Evolutionary conservation across 2,329 filamentous ascomycete species (phyloP).

Genomic region (Fusarium paranaense): DNA sequence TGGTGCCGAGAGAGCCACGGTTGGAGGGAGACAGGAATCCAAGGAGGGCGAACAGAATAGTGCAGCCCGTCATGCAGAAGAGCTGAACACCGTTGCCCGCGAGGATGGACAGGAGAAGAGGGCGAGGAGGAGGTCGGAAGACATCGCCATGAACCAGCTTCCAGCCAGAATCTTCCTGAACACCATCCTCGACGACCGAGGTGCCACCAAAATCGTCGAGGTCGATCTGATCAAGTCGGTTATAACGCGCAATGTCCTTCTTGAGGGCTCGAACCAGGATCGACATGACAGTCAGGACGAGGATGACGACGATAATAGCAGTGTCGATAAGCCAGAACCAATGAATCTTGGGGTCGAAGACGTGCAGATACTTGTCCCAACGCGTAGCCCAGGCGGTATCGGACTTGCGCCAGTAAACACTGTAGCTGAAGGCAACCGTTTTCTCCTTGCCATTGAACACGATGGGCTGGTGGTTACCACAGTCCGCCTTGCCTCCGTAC

Average conservation of each 20-base stretch:
- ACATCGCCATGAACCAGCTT: constrained; percentile 98
- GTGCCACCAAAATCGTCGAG: constrained; percentile 89
- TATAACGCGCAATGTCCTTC: constrained; percentile 97
- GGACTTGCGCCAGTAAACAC: constrained; percentile 88
- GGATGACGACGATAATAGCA: constrained; percentile 91
- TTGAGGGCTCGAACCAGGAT: constrained; percentile 87
- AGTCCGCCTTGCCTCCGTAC: constrained; percentile 69
- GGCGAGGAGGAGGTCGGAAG: constrained; percentile 87
- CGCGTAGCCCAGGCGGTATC: constrained; percentile 92
- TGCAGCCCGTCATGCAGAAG: constrained; percentile 97
- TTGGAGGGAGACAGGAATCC: constrained; percentile 97
- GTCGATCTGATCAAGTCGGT: constrained; percentile 90
- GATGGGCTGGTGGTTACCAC: constrained; percentile 70
- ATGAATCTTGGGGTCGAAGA: constrained; percentile 97
- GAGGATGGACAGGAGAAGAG: constrained; percentile 86
- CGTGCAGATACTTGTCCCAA: constrained; percentile 99
- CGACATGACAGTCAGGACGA: constrained; percentile 92
- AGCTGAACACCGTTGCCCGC: constrained; percentile 95
- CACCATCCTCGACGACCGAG: constrained; percentile 85
- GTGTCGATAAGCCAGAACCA: constrained; percentile 99
- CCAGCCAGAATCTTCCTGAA: constrained; percentile 98
- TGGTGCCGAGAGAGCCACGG: constrained; percentile 91
- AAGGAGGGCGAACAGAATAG: constrained; percentile 91
- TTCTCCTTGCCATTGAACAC: constrained; percentile 70
- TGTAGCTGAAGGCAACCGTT: constrained; percentile 88